Conservation (phyloP, 371 early-diverging fungal species). For the Haplosporangium sp. region DNA sequence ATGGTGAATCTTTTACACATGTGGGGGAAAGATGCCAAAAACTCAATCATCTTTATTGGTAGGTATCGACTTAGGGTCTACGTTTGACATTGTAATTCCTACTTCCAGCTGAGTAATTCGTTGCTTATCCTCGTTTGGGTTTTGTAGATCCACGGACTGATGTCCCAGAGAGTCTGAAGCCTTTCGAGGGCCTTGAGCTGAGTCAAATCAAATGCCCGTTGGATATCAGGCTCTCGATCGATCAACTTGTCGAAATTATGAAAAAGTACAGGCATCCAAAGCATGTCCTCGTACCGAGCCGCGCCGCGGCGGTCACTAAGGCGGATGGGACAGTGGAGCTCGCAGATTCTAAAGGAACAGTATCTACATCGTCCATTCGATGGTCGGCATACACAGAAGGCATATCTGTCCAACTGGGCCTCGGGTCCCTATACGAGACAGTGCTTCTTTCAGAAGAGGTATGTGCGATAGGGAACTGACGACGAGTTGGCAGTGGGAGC, state of each 20-base stretch:
- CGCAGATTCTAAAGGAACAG: slow-evolving; percentile 29
- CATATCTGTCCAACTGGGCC: slow-evolving; percentile 43
- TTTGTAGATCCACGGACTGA: slow-evolving; percentile 41
- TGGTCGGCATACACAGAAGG: slow-evolving; percentile 48
- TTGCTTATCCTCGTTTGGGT: not conserved
- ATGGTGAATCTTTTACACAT: slow-evolving; percentile 57
- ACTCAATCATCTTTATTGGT: slow-evolving; percentile 62
- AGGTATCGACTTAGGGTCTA: not conserved
- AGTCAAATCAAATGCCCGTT: slow-evolving; percentile 32
- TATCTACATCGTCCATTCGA: slow-evolving; percentile 25
- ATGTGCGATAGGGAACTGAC: not conserved
- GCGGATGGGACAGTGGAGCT: slow-evolving; percentile 28
- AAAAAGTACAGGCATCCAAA: slow-evolving; percentile 34
- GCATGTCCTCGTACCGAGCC: slow-evolving; percentile 41
- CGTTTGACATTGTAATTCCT: not conserved
- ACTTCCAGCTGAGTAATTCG: not conserved
- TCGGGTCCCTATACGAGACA: slow-evolving; percentile 46
- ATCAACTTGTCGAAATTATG: slow-evolving; percentile 49
- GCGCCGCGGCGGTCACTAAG: slow-evolving; percentile 16
- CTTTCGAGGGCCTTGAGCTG: slow-evolving; percentile 36
- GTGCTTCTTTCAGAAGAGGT: slow-evolving; percentile 52
- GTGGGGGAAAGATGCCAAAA: slow-evolving; percentile 58
- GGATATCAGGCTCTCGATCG: slow-evolving; percentile 45
- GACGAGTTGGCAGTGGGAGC: not conserved
- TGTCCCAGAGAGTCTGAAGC: slow-evolving; percentile 33